Base-by-base conservation (phyloP, 306 rosid species). In the Bauhinia variegata region DNA sequence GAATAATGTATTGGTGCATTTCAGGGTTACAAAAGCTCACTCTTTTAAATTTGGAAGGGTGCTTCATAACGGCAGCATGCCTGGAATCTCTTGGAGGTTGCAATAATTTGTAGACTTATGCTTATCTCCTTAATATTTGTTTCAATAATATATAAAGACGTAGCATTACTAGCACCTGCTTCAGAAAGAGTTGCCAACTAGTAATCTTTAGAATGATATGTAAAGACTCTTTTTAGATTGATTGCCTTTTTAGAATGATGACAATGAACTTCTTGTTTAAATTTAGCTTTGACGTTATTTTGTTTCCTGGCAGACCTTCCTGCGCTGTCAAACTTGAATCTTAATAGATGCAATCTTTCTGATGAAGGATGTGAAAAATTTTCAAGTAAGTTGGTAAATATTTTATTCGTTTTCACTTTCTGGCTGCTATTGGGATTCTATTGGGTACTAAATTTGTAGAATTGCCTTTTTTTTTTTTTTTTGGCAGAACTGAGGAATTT, bases 31-130 rank as follows among this genome's bases (percentile, higher is more conserved):
- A 57, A 70, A 84, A 85, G 63, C 95, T 89, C 52, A 69, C 84
- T 71, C 63, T 93, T 61, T 72, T 93, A 80, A 93, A 93, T 78
- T 80, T 93, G 83, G 98, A 93, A 80, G 97, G 98, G 63, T 89
- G 98, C 80, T 88, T 61, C 8, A 91, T 93, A 63, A 86, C 98
- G 10, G 84, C 95, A 78, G 85, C 88, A 51, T 89, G 97, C 81
- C 80, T 89, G 83, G 79, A 79, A 59, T 86, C 88, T 56, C 96
- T 93, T 54, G 84, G 95, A 82, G 98, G 97, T 91, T 81, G 71
- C 72, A 57, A 80, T 47, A 51, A 63, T 76, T 77, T 17, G 10
- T 37, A 42, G 7, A 63, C 63, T 49, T 54, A 51, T 66, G 55
- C 56, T 43, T 51, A 36, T 57, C 54, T 13, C 55, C 32, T 49